Conservation (phyloP, 176 grass and related monocot genomes). For the Paspalum vaginatum region DNA sequence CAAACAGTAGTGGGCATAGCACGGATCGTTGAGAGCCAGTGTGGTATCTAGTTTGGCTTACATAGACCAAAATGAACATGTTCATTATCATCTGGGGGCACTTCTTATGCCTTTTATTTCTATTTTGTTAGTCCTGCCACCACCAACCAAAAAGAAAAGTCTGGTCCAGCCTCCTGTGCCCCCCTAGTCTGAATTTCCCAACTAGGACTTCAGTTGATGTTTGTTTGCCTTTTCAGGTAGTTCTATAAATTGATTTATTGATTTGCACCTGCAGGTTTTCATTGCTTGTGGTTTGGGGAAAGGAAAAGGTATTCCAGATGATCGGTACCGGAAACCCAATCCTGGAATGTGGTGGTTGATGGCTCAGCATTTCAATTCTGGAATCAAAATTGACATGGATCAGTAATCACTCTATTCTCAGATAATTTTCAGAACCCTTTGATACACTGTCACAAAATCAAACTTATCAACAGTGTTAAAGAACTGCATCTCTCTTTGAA, state of each 20-base stretch:
- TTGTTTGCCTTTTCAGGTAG: slow-evolving; percentile 15
- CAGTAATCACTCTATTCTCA: slow-evolving; percentile 49
- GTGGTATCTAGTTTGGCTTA: neutral
- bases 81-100: neutral
- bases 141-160: neutral
- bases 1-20: neutral
- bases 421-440: neutral
- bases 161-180: neutral
- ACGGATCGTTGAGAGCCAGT: neutral
- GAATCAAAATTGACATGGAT: slow-evolving; percentile 70
- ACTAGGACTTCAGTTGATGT: neutral
- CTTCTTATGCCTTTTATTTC: neutral
- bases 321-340: slow-evolving; percentile 84
- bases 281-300: slow-evolving; percentile 76
- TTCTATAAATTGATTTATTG: slow-evolving; percentile 33
- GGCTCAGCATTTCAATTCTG: slow-evolving; percentile 85
- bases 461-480: neutral
- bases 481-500: neutral
- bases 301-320: slow-evolving; percentile 57
- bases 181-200: neutral
- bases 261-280: slow-evolving; percentile 71
- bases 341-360: slow-evolving; percentile 85
- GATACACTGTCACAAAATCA: neutral
- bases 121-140: neutral
- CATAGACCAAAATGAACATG: neutral